phyloP scores from a whole-genome alignment of 2,329 filamentous ascomycete species.

The Claviceps spartinae region DNA sequence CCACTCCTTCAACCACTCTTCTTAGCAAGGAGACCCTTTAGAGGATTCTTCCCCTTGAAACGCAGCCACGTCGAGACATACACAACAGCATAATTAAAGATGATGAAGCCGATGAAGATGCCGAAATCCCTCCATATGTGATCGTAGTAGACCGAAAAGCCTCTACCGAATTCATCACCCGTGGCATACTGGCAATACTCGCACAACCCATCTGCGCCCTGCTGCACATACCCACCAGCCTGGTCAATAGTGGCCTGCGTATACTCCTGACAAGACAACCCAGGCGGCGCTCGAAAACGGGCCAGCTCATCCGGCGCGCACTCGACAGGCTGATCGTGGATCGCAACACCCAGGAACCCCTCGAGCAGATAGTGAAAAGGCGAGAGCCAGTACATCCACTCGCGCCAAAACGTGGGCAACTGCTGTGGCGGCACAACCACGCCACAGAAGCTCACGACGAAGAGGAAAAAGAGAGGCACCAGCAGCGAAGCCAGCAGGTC shows the following conservation, averaged over 20 bases:
- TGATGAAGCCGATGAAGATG: constrained; percentile 48
- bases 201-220: constrained; percentile 42
- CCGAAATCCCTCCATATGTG: constrained; percentile 55
- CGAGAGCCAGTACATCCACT: constrained; percentile 53
- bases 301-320: constrained; percentile 46
- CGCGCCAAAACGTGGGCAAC: constrained; percentile 49
- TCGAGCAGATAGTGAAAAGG: constrained; percentile 56
- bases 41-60: constrained; percentile 26
- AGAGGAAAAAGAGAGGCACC: constrained; percentile 57
- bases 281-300: constrained; percentile 43
- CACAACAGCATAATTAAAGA: constrained; percentile 43
- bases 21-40: constrained; percentile 19
- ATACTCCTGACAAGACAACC: constrained; percentile 48
- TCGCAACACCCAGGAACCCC: constrained; percentile 42
- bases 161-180: constrained; percentile 45
- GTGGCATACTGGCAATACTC: constrained; percentile 49
- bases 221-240: constrained; percentile 47
- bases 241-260: constrained; percentile 35
- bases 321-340: constrained; percentile 38
- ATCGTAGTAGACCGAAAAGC: constrained; percentile 46
- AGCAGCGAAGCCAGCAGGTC: constrained; percentile 51
- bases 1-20: background rate
- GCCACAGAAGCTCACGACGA: constrained; percentile 57
- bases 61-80: constrained; percentile 25
- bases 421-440: constrained; percentile 49